Conservation (phyloP, 805 yeast genomes). For the Saccharomycopsis malanga region DNA sequence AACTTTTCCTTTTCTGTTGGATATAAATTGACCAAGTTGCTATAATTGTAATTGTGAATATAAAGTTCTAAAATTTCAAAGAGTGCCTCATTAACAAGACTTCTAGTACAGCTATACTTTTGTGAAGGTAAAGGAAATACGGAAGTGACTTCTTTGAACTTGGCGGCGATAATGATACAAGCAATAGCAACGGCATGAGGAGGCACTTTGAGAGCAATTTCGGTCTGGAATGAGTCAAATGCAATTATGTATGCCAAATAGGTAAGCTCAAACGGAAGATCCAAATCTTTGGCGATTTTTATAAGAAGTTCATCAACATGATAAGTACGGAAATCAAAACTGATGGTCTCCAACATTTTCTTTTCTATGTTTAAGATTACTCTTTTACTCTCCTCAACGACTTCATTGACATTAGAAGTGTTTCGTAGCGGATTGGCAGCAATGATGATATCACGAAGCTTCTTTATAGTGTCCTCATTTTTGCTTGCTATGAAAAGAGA, state of each 20-base stretch:
- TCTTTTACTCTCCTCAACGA: conserved; percentile 46
- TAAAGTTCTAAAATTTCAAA: conserved; percentile 54
- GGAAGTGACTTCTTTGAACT: conserved; percentile 33
- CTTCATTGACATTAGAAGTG: conserved; percentile 12
- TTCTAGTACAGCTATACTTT: conserved; percentile 29
- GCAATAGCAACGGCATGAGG: conserved; percentile 72
- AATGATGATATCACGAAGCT: conserved; percentile 52
- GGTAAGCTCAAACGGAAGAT: conserved; percentile 40
- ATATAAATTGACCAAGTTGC: conserved; percentile 39
- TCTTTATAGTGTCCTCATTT: conserved; percentile 79
- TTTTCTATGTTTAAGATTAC: conserved; percentile 57
- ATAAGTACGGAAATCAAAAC: conserved; percentile 72
- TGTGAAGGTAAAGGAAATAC: conserved; percentile 26
- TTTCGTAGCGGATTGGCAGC: conserved; percentile 38
- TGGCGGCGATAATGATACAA: conserved; percentile 52
- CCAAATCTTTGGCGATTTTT: conserved; percentile 47
- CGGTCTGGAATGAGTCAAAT: conserved; percentile 68
- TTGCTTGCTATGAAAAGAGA: conserved; percentile 67
- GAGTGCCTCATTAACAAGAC: conserved; percentile 40
- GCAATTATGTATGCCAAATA: conserved; percentile 65
- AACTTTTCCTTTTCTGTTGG: conserved; percentile 31
- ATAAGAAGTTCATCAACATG: conserved; percentile 61
- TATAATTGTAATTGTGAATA: conserved; percentile 46
- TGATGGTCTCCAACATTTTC: conserved; percentile 64
- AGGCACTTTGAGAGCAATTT: conserved; percentile 60